Base-by-base conservation (phyloP, 2,329 filamentous ascomycete genomes). In the Colletotrichum phormii region DNA sequence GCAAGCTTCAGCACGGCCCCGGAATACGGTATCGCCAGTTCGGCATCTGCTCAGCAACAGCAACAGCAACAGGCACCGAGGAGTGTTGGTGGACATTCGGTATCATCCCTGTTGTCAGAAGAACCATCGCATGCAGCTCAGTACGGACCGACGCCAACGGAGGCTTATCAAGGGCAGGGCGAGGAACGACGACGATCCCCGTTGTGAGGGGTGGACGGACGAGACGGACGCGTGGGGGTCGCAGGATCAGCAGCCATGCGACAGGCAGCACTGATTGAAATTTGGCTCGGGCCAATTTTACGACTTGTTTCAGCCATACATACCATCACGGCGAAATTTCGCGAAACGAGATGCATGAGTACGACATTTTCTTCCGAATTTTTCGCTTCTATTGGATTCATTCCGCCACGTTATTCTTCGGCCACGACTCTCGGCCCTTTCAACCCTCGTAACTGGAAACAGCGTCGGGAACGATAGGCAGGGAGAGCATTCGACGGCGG, bases 101-200 rank as follows among this genome's bases (percentile, higher is more conserved):
- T 86, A 60, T 86, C 84, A 26, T 86, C 85, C 6, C 71, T 86
- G 62, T 76, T 86, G 64, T 83, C 85, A 13, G 84, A 84, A 37
- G 81, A 85, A 53, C 80, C 81, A 24, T 80, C 79, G 26, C 78
- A 60, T 24, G 33, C 37, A 15, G 46, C 60, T 13, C 73, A 66
- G 29, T 64, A 66, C 29, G 24, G 55, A 49, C 61, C 69, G 31
- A 46, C 29, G 13, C 26, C 60, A 33, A 54, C 31, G 46, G 46
- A 33, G 22, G 35, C 77, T 24, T 77, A 77, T 37, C 77, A 77
- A 73, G 60, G 15, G 15, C 70, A 65, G n/a, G 51, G 68, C 35
- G 72, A 74, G 24, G 53, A 66, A 33, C 31, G 55, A 51, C 60
- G 72, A 33, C 72, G 64, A n/a, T 64, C 61, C n/a, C 60, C 60